Evolutionary conservation across 192 early-diverging fungal species (phyloP), one percentile per base, ranked within the genome.

Genomic region (Coemansia sp.): DNA sequence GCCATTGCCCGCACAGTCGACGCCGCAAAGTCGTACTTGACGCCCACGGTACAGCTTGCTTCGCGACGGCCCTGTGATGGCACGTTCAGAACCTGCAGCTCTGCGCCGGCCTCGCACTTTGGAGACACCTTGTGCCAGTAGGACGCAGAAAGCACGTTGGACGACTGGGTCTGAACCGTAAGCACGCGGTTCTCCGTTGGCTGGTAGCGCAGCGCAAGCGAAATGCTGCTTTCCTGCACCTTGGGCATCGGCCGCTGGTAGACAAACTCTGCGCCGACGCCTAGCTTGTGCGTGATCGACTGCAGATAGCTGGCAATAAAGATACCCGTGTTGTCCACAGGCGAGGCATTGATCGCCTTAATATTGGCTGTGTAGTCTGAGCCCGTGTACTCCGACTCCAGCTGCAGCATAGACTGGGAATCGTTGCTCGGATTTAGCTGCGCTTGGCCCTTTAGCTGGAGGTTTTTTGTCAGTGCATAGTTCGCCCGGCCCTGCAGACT

Each of bases 321-420:
- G 55, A 96, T 90, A 46, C 97, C 97, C 16, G 95, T 98, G 58
- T 82, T 78, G 63, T 97, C 95, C 9, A 93, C 70, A 4, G 90
- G 91, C 59, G 95, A 95, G 33, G 96, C 92, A 87, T 99, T 98
- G 80, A 98, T 88, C 45, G 91, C 93, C 85, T 98, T 99, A 74
- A 93, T 58, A 76, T 92, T 96, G 68, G 91, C 56, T 52, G 95
- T 88, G 75, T 86, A 97, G 78, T 97, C 95, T 13, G 86, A 68
- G 39, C 95, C 96, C 46, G 88, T 86, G 79, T 94, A 90, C 70
- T 99, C 97, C 74, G 92, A 90, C 73, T 99, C 97, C 25, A 93
- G 63, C 74, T 95, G 90, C 28, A 98, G 64, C 92, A 95, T 94
- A 49, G 91, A 93, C 66, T 97, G 92, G 58, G 90, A 90, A 33